phyloP scores from a whole-genome alignment of 2,329 filamentous ascomycete species.

The Teratosphaeria viscida region DNA sequence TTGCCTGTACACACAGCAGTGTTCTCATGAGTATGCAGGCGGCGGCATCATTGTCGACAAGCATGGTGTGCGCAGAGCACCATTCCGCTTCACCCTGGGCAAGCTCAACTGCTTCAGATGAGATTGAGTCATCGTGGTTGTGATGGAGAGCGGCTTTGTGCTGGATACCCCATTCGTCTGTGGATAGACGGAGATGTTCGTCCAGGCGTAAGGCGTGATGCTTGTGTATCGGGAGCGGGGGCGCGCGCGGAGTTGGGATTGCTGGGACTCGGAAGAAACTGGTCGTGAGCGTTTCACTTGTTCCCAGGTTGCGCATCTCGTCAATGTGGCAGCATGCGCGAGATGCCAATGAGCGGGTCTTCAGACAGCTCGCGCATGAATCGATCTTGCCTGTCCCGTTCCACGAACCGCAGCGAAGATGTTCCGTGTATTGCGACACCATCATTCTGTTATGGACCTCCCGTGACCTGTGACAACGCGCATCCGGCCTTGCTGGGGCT shows the following conservation, averaged over 20 bases:
- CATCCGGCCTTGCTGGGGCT: too few species aligned
- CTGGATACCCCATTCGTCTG: neutral
- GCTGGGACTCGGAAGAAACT: neutral
- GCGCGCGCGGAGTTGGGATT: neutral
- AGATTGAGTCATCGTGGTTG: conserved; percentile 11
- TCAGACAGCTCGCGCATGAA: too few species aligned
- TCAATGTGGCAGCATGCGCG: too few species aligned
- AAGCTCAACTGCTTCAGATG: conserved; percentile 44
- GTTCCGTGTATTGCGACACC: too few species aligned
- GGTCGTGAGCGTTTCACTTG: neutral
- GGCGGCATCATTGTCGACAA: conserved; percentile 42
- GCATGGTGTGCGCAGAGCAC: conserved; percentile 39
- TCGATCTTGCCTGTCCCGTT: too few species aligned
- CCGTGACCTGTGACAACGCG: too few species aligned
- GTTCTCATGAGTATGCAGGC: conserved; percentile 21
- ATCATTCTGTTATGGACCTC: too few species aligned
- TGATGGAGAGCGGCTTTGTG: too few species aligned
- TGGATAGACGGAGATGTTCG: neutral
- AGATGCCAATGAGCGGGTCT: too few species aligned
- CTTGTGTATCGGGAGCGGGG: neutral
- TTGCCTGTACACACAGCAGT: neutral
- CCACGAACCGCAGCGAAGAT: too few species aligned
- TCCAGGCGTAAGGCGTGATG: neutral
- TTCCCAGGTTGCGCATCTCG: too few species aligned
- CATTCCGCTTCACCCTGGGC: conserved; percentile 40